Evolutionary conservation across 1,284 basidiomycete species (phyloP).

Genomic region (Chalciporus sp.): DNA sequence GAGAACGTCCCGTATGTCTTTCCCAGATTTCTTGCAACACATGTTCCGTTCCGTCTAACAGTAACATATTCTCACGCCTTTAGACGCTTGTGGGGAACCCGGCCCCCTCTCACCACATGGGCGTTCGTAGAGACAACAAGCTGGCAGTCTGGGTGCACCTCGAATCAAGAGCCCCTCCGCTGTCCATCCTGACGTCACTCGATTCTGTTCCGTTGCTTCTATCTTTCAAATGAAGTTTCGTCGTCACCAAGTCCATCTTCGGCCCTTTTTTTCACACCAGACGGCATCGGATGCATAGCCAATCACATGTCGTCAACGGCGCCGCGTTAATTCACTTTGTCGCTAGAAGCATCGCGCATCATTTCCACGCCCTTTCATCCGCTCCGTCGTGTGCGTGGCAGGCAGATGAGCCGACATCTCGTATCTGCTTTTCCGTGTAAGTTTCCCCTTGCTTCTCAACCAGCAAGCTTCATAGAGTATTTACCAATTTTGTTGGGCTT

Average conservation of each 20-base stretch:
- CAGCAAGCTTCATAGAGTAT: no score
- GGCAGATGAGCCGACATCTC: background rate
- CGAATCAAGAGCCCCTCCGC: background rate
- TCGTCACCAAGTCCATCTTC: background rate
- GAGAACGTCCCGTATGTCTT: background rate
- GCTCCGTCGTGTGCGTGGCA: background rate
- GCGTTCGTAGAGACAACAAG: no score
- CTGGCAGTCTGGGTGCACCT: background rate
- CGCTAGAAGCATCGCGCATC: background rate
- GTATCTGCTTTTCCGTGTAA: no score
- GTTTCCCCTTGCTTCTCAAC: no score
- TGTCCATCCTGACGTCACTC: conserved; percentile 13
- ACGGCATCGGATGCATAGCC: background rate
- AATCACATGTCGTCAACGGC: background rate
- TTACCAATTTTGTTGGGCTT: no score
- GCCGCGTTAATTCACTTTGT: background rate
- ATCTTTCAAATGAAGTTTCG: background rate
- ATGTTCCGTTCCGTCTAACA: background rate
- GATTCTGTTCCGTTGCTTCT: conserved; percentile 5
- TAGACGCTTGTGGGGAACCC: background rate
- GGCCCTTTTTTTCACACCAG: background rate
- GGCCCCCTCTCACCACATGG: background rate
- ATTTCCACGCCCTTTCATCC: background rate
- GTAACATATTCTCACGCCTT: background rate
- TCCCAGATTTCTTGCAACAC: conserved; percentile 5